These are phyloP conservation scores for Paraconiothyrium brasiliense DNA, from an alignment of 2,329 filamentous ascomycete species.

Conservation along the genomic window DNA sequence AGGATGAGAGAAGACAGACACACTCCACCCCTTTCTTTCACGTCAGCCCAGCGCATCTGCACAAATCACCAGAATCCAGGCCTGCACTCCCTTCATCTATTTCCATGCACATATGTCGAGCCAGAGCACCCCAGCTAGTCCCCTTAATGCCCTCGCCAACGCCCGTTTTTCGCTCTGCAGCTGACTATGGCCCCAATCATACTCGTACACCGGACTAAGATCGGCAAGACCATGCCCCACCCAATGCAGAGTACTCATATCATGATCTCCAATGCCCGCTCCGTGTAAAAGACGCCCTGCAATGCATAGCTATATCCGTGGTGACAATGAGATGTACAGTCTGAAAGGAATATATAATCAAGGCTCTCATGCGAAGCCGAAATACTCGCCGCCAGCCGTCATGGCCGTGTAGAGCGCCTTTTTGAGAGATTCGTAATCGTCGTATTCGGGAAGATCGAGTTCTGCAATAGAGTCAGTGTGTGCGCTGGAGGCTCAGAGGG, in stretches of 20 bases:
- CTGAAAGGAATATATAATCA: conserved; percentile 8
- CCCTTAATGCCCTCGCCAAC: background rate
- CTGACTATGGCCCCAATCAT: background rate
- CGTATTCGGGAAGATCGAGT: conserved; percentile 97
- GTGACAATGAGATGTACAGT: conserved; percentile 12
- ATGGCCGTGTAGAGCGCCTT: conserved; percentile 93
- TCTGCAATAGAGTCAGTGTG: conserved; percentile 67
- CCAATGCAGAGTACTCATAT: conserved; percentile 12
- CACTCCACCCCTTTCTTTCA: background rate
- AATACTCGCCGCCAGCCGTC: conserved; percentile 96
- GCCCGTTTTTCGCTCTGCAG: conserved; percentile 4
- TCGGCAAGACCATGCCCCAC: conserved; percentile 10
- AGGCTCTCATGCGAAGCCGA: conserved; percentile 83
- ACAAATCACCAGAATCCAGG: conserved; percentile 23
- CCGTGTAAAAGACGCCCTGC: conserved; percentile 16
- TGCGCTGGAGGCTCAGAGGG: background rate
- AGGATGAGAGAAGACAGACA: background rate
- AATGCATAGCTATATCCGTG: conserved; percentile 17
- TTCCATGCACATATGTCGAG: conserved; percentile 13
- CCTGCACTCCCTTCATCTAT: conserved; percentile 42
- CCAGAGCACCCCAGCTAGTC: conserved; percentile 3
- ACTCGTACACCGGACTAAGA: conserved; percentile 11
- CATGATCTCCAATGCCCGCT: conserved; percentile 4
- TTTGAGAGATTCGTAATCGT: conserved; percentile 90
- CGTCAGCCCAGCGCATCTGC: background rate